phyloP scores from a whole-genome alignment of 257 asterid genomes.

The Gardenia jasminoides region DNA sequence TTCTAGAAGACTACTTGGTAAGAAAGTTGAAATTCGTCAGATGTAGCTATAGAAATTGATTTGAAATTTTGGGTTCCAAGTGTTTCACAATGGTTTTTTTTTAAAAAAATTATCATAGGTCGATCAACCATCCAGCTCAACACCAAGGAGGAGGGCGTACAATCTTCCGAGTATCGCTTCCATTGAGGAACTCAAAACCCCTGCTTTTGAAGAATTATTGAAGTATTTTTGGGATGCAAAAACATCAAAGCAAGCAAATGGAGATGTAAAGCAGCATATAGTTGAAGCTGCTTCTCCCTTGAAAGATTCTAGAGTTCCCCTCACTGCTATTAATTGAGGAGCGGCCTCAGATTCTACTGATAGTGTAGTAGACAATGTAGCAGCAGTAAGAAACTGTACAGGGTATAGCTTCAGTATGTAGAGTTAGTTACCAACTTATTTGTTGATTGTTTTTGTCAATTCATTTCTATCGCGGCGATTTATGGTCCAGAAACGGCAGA shows the following conservation, averaged over 20 bases:
- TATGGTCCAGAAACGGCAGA: not conserved
- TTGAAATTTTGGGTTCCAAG: too few relatives aligned
- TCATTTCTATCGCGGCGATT: not conserved
- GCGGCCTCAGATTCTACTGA: not conserved
- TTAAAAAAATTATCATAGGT: conserved; percentile 44
- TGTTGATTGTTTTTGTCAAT: conserved; percentile 13
- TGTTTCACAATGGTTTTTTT: not conserved
- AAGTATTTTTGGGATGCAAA: conserved; percentile 80
- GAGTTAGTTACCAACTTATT: not conserved
- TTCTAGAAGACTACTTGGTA: conserved; percentile 80
- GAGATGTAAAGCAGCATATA: conserved; percentile 66
- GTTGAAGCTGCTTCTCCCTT: conserved; percentile 54
- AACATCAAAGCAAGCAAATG: conserved; percentile 69
- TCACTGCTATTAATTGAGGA: conserved; percentile 55
- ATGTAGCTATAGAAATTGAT: not conserved
- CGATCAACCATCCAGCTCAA: conserved; percentile 87
- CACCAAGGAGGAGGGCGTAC: conserved; percentile 66
- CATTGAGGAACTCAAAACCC: conserved; percentile 87
- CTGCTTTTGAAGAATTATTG: conserved; percentile 75
- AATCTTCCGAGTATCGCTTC: conserved; percentile 66
- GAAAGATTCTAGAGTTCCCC: conserved; percentile 79
- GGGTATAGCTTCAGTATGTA: conserved; percentile 18
- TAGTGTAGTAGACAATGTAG: not conserved
- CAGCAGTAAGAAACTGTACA: conserved; percentile 29
- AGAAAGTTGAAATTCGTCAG: conserved; percentile 9